These are phyloP conservation scores for Ascochyta lentis DNA, from an alignment of 2,329 filamentous ascomycete genomes.

Conservation along the genomic window DNA sequence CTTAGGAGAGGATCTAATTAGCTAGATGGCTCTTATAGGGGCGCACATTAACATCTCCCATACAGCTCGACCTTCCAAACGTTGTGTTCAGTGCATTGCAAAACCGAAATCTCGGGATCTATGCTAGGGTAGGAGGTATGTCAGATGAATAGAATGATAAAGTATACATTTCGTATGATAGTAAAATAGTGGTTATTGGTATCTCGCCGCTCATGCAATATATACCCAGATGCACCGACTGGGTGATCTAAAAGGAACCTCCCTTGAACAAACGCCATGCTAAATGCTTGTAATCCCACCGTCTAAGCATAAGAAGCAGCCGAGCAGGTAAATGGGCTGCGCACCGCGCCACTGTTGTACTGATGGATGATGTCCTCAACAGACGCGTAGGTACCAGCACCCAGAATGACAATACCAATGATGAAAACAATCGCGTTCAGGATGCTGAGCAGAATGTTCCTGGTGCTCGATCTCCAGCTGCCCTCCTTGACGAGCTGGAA, in stretches of 20 bases:
- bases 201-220: conserved; percentile 9
- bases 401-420: conserved; percentile 43
- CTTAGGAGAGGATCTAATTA: too few relatives aligned
- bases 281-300: conserved; percentile 1
- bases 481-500: conserved; percentile 51
- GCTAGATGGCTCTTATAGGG: too few relatives aligned
- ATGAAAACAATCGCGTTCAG: conserved; percentile 37
- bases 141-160: neutral
- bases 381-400: conserved; percentile 53
- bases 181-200: neutral
- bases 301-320: conserved; percentile 40
- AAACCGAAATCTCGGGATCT: too few relatives aligned
- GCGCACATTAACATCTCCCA: too few relatives aligned
- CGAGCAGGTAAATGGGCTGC: conserved; percentile 52
- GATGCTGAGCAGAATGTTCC: conserved; percentile 42
- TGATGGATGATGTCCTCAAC: conserved; percentile 54
- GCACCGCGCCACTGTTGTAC: conserved; percentile 48
- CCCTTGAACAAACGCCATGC: conserved; percentile 13
- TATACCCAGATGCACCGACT: conserved; percentile 2
- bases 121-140: too few relatives aligned
- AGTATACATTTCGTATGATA: neutral
- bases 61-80: too few relatives aligned
- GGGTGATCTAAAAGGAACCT: neutral
- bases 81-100: too few relatives aligned
- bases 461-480: conserved; percentile 48